Percentiles rank a stretch among this genome's conserved stretches.
These are phyloP conservation scores for Mycena crocata DNA, from an alignment of 768 basidiomycete genomes.

Conservation along the genomic window DNA sequence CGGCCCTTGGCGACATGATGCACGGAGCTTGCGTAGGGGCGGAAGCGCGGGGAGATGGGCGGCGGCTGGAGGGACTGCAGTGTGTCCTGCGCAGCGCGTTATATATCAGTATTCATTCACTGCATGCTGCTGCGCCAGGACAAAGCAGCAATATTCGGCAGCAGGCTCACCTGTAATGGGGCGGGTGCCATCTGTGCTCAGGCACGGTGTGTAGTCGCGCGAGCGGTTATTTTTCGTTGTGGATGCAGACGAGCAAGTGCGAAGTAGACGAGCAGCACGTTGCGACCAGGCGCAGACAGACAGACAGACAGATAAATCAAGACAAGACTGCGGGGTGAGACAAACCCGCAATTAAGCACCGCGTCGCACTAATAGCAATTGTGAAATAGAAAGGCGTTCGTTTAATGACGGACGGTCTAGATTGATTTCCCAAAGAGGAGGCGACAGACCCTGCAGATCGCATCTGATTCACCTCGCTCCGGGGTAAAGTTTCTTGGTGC, in stretches of 20 bases:
- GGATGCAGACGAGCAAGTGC: too few species aligned
- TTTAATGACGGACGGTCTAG: constrained; percentile 50
- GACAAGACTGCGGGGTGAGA: background rate
- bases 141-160: too few species aligned
- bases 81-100: too few species aligned
- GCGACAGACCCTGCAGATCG: constrained; percentile 51
- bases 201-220: too few species aligned
- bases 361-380: constrained; percentile 18
- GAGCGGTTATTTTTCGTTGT: too few species aligned
- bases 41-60: constrained; percentile 56
- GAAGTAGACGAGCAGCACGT: too few species aligned
- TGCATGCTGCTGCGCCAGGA: too few species aligned
- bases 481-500: constrained; percentile 13
- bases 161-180: too few species aligned
- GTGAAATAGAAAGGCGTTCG: constrained; percentile 24
- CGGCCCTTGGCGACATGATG: constrained; percentile 89
- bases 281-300: too few species aligned
- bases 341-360: constrained; percentile 13
- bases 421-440: constrained; percentile 44
- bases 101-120: too few species aligned
- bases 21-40: constrained; percentile 79
- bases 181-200: too few species aligned
- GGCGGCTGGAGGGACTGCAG: constrained; percentile 52
- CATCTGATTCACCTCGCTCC: constrained; percentile 39
- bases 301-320: too few species aligned